Evolutionary conservation across 257 asterid species (phyloP).

Genomic region (Datura wrightii): DNA sequence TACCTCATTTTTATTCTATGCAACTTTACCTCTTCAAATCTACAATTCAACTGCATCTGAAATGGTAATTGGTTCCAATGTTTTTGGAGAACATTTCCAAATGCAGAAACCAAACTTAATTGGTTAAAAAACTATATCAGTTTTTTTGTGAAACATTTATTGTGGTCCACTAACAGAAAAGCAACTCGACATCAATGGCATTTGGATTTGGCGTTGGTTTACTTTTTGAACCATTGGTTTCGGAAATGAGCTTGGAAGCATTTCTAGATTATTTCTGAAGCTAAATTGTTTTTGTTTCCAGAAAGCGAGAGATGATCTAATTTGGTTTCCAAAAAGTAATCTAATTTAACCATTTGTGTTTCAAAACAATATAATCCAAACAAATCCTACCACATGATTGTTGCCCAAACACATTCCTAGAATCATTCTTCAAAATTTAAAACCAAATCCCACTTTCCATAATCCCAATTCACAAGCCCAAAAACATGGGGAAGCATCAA

Average conservation of each 20-base stretch:
- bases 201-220: background rate
- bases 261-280: slow-evolving; percentile 13
- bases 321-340: background rate
- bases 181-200: background rate
- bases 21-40: background rate
- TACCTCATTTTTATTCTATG: slow-evolving; percentile 9
- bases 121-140: background rate
- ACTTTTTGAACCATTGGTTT: slow-evolving; percentile 1
- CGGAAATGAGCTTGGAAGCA: slow-evolving; percentile 12
- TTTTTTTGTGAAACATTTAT: slow-evolving; percentile 3
- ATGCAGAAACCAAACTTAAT: background rate
- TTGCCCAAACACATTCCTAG: slow-evolving; percentile 20
- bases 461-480: background rate
- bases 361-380: background rate
- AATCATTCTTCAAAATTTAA: slow-evolving; percentile 3
- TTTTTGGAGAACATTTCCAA: background rate
- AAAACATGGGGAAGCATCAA: background rate
- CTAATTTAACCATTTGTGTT: background rate
- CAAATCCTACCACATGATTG: background rate
- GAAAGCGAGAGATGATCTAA: background rate
- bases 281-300: background rate
- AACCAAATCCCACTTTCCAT: background rate
- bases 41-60: slow-evolving; percentile 11
- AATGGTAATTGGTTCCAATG: background rate
- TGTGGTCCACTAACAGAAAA: slow-evolving; percentile 10